Conservation (phyloP, 1,139 yeast species). For the Saccharomyces pastorianus region DNA sequence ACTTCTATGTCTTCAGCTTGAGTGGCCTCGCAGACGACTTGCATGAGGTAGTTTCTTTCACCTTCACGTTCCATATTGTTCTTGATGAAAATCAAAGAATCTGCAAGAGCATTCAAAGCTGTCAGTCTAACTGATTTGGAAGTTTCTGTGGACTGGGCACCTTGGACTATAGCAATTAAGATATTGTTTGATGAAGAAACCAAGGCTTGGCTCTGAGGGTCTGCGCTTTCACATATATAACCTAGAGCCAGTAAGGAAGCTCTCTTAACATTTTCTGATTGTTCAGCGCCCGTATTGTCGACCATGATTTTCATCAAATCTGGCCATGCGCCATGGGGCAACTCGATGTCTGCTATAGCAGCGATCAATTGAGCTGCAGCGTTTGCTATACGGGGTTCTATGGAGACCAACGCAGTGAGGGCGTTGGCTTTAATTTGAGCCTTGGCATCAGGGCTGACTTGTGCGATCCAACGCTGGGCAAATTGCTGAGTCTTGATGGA, state of each 20-base stretch:
- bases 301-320: constrained; percentile 76
- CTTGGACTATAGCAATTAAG: constrained; percentile 91
- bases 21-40: constrained; percentile 96
- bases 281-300: constrained; percentile 72
- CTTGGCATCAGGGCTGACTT: constrained; percentile 47
- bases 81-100: constrained; percentile 83
- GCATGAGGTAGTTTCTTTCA: constrained; percentile 95
- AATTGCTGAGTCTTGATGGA: constrained; percentile 42
- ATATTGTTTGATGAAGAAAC: constrained; percentile 85
- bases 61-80: constrained; percentile 86
- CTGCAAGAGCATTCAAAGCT: constrained; percentile 84
- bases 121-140: constrained; percentile 71
- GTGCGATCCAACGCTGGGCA: constrained; percentile 39
- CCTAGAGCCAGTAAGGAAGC: constrained; percentile 87
- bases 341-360: constrained; percentile 92
- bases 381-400: constrained; percentile 71
- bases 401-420: constrained; percentile 52
- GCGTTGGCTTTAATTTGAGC: constrained; percentile 61
- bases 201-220: constrained; percentile 72
- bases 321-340: constrained; percentile 84
- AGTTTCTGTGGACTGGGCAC: constrained; percentile 79
- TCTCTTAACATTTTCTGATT: constrained; percentile 71
- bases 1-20: constrained; percentile 75
- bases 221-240: constrained; percentile 90
- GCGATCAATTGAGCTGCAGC: constrained; percentile 92